Conservation (phyloP, 140 eudicot species). For the Anethum foeniculum region DNA sequence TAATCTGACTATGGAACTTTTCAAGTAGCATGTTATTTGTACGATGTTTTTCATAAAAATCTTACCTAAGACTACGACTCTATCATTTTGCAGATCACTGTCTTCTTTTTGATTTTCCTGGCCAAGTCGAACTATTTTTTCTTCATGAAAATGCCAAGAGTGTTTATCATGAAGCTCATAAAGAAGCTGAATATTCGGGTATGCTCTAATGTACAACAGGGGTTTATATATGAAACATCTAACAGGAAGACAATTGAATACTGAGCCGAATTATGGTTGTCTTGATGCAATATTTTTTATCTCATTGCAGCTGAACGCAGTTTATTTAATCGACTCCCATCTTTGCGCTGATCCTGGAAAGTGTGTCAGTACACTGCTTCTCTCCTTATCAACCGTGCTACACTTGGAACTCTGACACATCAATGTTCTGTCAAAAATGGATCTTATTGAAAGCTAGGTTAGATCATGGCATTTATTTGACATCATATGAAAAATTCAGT, state of each 20-base stretch:
- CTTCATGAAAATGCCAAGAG: slow-evolving; percentile 73
- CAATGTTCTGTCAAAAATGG: too few species aligned
- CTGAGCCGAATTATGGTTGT: not conserved
- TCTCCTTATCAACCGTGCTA: too few species aligned
- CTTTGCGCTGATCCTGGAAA: too few species aligned
- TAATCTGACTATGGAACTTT: not conserved
- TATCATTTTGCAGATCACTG: slow-evolving; percentile 66
- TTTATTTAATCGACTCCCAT: too few species aligned
- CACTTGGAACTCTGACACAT: too few species aligned
- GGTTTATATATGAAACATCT: too few species aligned
- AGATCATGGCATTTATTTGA: too few species aligned
- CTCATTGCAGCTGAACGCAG: too few species aligned
- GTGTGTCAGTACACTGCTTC: too few species aligned
- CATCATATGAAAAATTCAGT: too few species aligned
- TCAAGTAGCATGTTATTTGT: not conserved
- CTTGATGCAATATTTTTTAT: too few species aligned
- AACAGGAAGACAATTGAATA: not conserved
- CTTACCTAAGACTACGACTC: not conserved
- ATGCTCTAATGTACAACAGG: slow-evolving; percentile 8
- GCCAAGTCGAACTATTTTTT: slow-evolving; percentile 91
- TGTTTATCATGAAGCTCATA: slow-evolving; percentile 63
- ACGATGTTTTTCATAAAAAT: not conserved
- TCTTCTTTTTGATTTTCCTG: slow-evolving; percentile 92
- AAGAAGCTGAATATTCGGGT: slow-evolving; percentile 77
- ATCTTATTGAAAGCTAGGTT: too few species aligned